Base-by-base conservation (phyloP, 495 filamentous ascomycete genomes). In the Penicillium psychrofluorescens region DNA sequence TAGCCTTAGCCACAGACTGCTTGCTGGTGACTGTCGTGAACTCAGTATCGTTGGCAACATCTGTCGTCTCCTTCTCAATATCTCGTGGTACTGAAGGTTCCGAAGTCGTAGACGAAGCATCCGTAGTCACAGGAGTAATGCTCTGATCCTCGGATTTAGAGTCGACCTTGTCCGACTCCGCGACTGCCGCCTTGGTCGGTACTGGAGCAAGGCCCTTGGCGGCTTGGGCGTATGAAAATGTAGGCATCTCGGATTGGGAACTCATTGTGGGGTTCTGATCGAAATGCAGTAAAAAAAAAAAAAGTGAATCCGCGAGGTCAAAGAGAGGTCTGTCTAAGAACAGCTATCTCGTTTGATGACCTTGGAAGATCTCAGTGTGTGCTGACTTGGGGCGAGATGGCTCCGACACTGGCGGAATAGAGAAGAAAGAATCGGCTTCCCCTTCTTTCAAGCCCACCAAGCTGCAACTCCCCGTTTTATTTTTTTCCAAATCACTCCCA, bases 171-270 rank as follows among this genome's bases (percentile, higher is more conserved):
- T 54, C 51, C 40, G 63, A 46, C 40, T 63, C 61, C 50, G 53
- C 45, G 31, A 69, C 54, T 38, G 48, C 48, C 34, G 63, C 49
- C 56, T 66, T 63, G 55, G 72, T 52, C 34, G 67, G 52, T 28
- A 50, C 56, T 45, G 58, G 55, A 44, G 78, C 66, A 45, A 79
- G 73, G 53, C 88, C 86, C 65, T 88, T 90, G 27, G 91, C 92
- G 58, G 91, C 91, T 73, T 95, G 89, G 45, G 91, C 91, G 67
- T 98, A 98, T 35, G 92, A 95, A 65, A 95, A 94, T 43, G 62
- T 61, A 53, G 68, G 48, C 50, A 53, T 53, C 31, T 51, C 28
- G 49, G 10, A 36, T 37, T 13, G 34, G 12, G 43, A 45, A 43
- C 54, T 56, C 43, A 50, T 47, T 14, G 43, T 48, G 45, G 45